phyloP scores from a whole-genome alignment of 495 filamentous ascomycete species.

The Cercophora scortea region DNA sequence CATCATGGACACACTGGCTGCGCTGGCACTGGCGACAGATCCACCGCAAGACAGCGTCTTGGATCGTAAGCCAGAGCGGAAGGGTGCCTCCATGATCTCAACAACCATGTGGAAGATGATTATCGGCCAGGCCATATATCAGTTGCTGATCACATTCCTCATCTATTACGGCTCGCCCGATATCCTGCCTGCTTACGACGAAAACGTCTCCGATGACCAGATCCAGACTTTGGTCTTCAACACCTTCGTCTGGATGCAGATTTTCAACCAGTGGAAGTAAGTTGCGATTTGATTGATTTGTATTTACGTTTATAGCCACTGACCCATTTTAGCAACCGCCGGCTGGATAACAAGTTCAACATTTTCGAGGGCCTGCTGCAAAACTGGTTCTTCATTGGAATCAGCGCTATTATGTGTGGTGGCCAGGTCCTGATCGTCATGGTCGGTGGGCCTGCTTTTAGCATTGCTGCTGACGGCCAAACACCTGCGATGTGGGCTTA shows the following conservation, averaged over 20 bases:
- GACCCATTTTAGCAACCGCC: constrained; percentile 54
- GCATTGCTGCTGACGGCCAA: constrained; percentile 50
- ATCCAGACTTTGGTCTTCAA: constrained; percentile 80
- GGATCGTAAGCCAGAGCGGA: constrained; percentile 76
- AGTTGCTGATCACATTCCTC: constrained; percentile 68
- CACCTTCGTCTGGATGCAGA: constrained; percentile 94
- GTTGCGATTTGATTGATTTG: constrained; percentile 3
- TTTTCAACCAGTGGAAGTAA: constrained; percentile 91
- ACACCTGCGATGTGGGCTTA: constrained; percentile 67
- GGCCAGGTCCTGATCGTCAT: constrained; percentile 77
- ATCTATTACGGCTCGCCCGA: constrained; percentile 63
- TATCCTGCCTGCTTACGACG: constrained; percentile 47
- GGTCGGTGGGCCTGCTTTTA: constrained; percentile 66
- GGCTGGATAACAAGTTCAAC: constrained; percentile 82
- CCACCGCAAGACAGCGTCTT: constrained; percentile 72
- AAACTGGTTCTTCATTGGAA: constrained; percentile 78
- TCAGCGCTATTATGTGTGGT: constrained; percentile 71
- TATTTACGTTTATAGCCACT: not conserved
- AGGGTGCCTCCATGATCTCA: constrained; percentile 67
- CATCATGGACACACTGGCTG: constrained; percentile 91
- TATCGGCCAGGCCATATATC: constrained; percentile 75
- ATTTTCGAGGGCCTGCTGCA: constrained; percentile 73
- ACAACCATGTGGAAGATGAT: constrained; percentile 97
- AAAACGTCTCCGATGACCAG: constrained; percentile 26
- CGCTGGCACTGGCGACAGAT: constrained; percentile 78